phyloP scores from a whole-genome alignment of 306 rosid species.

The Inga oerstediana region DNA sequence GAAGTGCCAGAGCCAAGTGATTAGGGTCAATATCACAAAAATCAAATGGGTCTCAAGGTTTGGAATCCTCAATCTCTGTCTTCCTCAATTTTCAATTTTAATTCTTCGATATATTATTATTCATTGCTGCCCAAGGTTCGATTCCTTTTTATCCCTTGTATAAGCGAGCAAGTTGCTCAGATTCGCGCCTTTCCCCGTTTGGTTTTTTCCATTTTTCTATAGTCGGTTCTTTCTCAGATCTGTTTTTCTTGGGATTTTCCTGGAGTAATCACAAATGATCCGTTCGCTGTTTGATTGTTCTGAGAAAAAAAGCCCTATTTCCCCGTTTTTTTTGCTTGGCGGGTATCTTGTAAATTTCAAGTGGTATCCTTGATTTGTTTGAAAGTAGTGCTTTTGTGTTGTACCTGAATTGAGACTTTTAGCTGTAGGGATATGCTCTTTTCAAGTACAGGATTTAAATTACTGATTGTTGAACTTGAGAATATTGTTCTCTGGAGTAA shows the following conservation, averaged over 20 bases:
- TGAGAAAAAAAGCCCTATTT: not conserved
- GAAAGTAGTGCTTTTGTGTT: not conserved
- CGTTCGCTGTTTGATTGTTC: slow-evolving; percentile 9
- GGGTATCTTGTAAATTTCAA: not conserved
- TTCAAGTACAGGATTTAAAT: not conserved
- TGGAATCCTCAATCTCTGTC: not conserved
- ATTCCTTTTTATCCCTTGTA: not conserved
- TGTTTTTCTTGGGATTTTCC: not conserved
- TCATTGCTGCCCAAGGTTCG: not conserved
- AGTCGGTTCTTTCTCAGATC: not conserved
- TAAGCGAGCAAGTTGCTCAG: not conserved
- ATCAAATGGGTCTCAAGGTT: slow-evolving; percentile 46
- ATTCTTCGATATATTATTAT: not conserved
- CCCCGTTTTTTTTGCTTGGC: not conserved
- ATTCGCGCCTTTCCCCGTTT: not conserved
- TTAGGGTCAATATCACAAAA: not conserved
- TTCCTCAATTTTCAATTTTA: not conserved
- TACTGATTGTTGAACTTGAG: not conserved
- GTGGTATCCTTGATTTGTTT: not conserved
- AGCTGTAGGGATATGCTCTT: not conserved
- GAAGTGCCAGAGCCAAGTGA: not conserved
- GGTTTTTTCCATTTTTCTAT: not conserved
- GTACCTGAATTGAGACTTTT: not conserved
- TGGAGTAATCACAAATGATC: not conserved
- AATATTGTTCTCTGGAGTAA: slow-evolving; percentile 12